Base-by-base conservation (phyloP, 805 yeast genomes). In the Brettanomyces nanus region DNA sequence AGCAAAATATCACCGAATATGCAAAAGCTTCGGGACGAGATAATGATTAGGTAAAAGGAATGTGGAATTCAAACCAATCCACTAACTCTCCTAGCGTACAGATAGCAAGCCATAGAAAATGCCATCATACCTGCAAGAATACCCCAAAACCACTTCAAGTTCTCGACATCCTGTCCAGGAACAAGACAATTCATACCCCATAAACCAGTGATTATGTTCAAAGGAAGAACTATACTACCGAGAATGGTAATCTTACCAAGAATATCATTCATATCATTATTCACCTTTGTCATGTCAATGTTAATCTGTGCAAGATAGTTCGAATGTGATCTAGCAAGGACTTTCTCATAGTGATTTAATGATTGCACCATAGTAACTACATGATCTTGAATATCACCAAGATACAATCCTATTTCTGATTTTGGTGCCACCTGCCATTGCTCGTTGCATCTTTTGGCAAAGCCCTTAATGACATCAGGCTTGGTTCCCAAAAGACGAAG, bases 141-240 rank as follows among this genome's bases (percentile, higher is more conserved):
- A 19, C 70, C 57, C 53, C 71, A 75, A 54, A 84, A 83, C 92
- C 92, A 83, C 2, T 56, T 48, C 44, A 83, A 58, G 5, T 76
- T 70, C n/a, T 69, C 73, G 6, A 62, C 60, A 20, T 68, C 73
- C 56, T 90, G 97, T 0, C 98, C 98, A 0, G 98, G 98, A 26
- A 92, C 98, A 9, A 85, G 52, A 47, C 92, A 95, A 63, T 92
- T 92, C 98, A 92, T 92, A 40, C 98, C 98, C 97, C 97, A 92
- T 33, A 92, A 63, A 17, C 98, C 98, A 0, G 98, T 92, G 18
- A 92, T 81, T 39, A 92, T 85, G 55, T 92, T 92, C 74, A 92
- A 75, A 3, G 98, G 98, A 41, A 92, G 65, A 17, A 92, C 96
- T 39, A 92, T 85, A 0, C 97, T 86, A 71, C 97, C 98, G 45